phyloP scores from a whole-genome alignment of 768 basidiomycete species.

The Trichaptum fuscoviolaceum region DNA sequence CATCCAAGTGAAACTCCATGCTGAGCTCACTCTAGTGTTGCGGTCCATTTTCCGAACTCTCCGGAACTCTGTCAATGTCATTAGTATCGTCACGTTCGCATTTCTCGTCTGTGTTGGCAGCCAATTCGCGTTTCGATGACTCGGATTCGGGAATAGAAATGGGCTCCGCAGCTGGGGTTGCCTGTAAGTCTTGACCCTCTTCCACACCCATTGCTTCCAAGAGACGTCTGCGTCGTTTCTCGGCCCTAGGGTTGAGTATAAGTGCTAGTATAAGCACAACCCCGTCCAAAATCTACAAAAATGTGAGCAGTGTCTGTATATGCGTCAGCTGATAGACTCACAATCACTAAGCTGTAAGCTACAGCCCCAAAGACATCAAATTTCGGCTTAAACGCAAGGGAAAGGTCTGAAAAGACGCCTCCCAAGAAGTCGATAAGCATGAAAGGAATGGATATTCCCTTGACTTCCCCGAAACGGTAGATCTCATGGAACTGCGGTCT shows the following conservation, averaged over 20 bases:
- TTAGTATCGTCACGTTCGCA: background rate
- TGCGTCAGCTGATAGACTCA: conserved; percentile 25
- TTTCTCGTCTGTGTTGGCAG: background rate
- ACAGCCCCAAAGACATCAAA: conserved; percentile 62
- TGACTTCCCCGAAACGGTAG: conserved; percentile 52
- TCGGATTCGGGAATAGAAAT: background rate
- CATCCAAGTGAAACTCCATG: too few species aligned
- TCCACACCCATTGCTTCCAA: background rate
- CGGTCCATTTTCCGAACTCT: background rate
- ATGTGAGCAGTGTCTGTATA: background rate
- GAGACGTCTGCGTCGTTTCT: conserved; percentile 25
- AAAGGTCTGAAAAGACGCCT: conserved; percentile 63
- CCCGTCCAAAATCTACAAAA: conserved; percentile 50
- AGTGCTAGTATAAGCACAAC: conserved; percentile 54
- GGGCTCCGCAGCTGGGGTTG: background rate
- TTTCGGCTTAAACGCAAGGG: conserved; percentile 56
- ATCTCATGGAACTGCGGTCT: conserved; percentile 76
- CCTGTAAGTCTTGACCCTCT: background rate
- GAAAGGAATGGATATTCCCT: conserved; percentile 67
- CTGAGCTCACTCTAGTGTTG: background rate
- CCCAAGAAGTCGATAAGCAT: conserved; percentile 67
- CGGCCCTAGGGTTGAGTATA: conserved; percentile 59
- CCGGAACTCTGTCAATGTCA: background rate
- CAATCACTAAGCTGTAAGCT: conserved; percentile 58
- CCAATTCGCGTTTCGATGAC: background rate